phyloP scores from a whole-genome alignment of 768 basidiomycete species.

The Nidularia pulvinata region DNA sequence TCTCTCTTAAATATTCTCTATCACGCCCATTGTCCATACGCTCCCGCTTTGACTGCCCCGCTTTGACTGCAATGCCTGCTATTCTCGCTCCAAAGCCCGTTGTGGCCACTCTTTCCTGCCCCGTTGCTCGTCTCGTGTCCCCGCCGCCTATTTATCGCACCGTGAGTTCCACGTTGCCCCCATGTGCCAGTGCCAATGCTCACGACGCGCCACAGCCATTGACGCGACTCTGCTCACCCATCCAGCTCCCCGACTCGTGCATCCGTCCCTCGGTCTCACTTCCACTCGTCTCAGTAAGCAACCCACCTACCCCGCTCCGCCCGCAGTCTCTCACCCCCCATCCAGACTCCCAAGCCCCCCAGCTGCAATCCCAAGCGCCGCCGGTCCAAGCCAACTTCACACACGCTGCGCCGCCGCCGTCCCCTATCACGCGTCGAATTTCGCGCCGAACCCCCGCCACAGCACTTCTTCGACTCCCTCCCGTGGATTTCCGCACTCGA shows the following conservation, averaged over 20 bases:
- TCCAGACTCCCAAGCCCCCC: slow-evolving; percentile 22
- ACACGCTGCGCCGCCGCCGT: slow-evolving; percentile 24
- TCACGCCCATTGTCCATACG: too few relatives aligned
- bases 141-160: not conserved
- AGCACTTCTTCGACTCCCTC: slow-evolving; percentile 56
- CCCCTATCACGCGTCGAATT: slow-evolving; percentile 19
- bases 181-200: not conserved
- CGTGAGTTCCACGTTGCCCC: not conserved
- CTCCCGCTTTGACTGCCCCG: not conserved
- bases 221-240: slow-evolving; percentile 22
- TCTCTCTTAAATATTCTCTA: not conserved
- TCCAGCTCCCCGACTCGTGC: slow-evolving; percentile 18
- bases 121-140: not conserved
- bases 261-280: slow-evolving; percentile 3
- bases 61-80: not conserved
- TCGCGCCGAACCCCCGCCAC: slow-evolving; percentile 24
- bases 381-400: slow-evolving; percentile 23
- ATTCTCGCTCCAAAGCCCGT: not conserved
- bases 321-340: slow-evolving; percentile 9
- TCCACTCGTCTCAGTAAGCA: slow-evolving; percentile 6
- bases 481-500: slow-evolving; percentile 71
- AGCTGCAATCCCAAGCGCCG: slow-evolving; percentile 26
- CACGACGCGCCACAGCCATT: slow-evolving; percentile 9
- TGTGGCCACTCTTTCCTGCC: not conserved
- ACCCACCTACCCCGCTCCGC: slow-evolving; percentile 1